phyloP scores from a whole-genome alignment of 441 rosid species.

The Brassica hybrid region DNA sequence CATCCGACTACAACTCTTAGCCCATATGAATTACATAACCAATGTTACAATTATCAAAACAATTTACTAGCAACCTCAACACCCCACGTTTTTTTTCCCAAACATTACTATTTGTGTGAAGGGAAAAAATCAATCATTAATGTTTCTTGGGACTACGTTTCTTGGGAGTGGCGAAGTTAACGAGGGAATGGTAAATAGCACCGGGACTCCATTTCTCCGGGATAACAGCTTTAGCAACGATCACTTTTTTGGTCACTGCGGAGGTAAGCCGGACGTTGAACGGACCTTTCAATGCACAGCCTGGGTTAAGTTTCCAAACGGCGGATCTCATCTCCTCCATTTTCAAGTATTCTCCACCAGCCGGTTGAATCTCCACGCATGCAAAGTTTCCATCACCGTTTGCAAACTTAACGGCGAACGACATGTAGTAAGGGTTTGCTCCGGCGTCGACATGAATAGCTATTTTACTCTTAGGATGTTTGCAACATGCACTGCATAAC shows the following conservation, averaged over 20 bases:
- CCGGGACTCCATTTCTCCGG: slow-evolving; percentile 70
- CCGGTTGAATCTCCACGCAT: slow-evolving; percentile 48
- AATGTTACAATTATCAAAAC: slow-evolving; percentile 2
- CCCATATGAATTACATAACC: slow-evolving; percentile 13
- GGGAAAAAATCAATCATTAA: slow-evolving; percentile 3
- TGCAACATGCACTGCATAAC: slow-evolving; percentile 56
- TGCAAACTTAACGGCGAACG: slow-evolving; percentile 50
- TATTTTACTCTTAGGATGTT: slow-evolving; percentile 52
- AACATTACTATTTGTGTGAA: slow-evolving; percentile 19
- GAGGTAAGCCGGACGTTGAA: slow-evolving; percentile 60
- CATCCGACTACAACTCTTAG: not conserved
- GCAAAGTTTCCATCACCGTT: slow-evolving; percentile 63
- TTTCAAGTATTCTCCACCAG: slow-evolving; percentile 49
- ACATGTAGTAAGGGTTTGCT: slow-evolving; percentile 61
- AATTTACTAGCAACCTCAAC: slow-evolving; percentile 10
- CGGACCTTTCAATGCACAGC: slow-evolving; percentile 53
- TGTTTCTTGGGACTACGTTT: not conserved
- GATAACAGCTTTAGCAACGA: slow-evolving; percentile 56
- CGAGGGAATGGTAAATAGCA: slow-evolving; percentile 51
- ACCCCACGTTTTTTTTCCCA: not conserved
- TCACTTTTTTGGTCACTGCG: slow-evolving; percentile 39
- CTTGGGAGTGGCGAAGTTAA: slow-evolving; percentile 46
- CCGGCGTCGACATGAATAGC: slow-evolving; percentile 60
- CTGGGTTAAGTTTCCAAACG: slow-evolving; percentile 60
- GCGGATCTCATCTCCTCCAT: slow-evolving; percentile 74